Base-by-base conservation (phyloP, 2,329 filamentous ascomycete genomes). In the Talaromyces sp. region DNA sequence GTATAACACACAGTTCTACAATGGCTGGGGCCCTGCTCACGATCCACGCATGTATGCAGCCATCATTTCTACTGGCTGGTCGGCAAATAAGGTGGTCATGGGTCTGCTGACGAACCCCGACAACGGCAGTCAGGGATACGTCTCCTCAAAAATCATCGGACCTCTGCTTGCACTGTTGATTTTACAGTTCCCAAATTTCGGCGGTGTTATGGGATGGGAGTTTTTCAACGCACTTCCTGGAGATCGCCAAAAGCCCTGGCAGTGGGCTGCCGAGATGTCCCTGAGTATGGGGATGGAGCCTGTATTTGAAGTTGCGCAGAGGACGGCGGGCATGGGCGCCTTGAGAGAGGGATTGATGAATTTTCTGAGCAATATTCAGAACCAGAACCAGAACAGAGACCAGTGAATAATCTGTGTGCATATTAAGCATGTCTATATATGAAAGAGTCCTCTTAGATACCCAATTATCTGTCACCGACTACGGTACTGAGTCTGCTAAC, bases 1-100 rank as follows among this genome's bases (percentile, higher is more conserved):
- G 86, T 96, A 96, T 74, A 96, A 96, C 71, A 82, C 88, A 6
- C 93, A 97, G 71, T 96, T 96, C 75, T 97, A 97, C 80, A 95
- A 90, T 70, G 91, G 91, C 1, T 97, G 91, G 87, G 91, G 91
- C 9, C 85, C 86, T 55, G 84, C 86, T 1, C 77, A 81, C 29
- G 80, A 81, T 60, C 72, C 76, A 1, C 70, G 70, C 13, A 74
- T 77, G 65, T 80, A 80, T 64, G 75, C 74, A 24, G 66, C 71
- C 53, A 77, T 80, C 51, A 68, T 80, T 24, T 63, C 72, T 11
- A 73, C 75, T 62, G 91, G 91, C 9, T 96, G 90, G 87, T 79
- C 84, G 2, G 82, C 90, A 0, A 77, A 84, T 21, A 89, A 89
- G 69, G 80, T 97, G 2, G 90, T 96, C 10, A 79, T 93, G 59